Evolutionary conservation across 148 eudicot species (phyloP), one percentile per base, ranked within the genome.

Genomic region (Suaeda aralocaspica): DNA sequence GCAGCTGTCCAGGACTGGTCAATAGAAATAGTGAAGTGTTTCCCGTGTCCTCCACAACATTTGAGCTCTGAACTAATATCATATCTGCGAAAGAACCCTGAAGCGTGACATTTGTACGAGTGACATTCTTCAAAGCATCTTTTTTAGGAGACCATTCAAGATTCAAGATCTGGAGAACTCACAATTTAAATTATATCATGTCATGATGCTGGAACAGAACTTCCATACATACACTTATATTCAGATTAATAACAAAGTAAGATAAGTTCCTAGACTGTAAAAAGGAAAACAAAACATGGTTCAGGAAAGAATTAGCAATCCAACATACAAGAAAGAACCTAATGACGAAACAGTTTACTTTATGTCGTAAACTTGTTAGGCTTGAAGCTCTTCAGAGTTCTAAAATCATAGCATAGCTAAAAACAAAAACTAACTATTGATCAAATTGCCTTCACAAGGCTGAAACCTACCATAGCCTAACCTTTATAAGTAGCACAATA

Each of bases 31-130:
- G 56, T 42, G 99, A 82, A 55, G 89, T 76, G 25, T 71, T 71
- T 41, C 82, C 78, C 69, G 58, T 68, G 65, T 67, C 70, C 44
- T 82, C 86, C 2, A 51, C 72, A 41, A 83, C 72, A 79, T 74
- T 72, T 66, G 76, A 76, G 74, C 60, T 86, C 65, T 83, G 81
- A 72, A 87, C 80, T 72, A 88, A 68, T 62, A 82, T 80, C 81
- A 89, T 76, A 82, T 95, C 99, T 36, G 93, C 92, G 82, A 87
- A 95, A 65, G 96, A 89, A 66, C 99, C 99, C 74, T 83, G 74
- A 75, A 95, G 96, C 26, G 92, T 77, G 68, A 95, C 86, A 84
- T 95, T 93, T 64, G 86, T 76, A 53, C 97, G 93, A 21, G 69
- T 76, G 51, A 87, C 67, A 72, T 82, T 86, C 77, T 86, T 86